These are phyloP conservation scores for Dorcoceras hygrometricum DNA, from an alignment of 257 asterid genomes.

Conservation along the genomic window DNA sequence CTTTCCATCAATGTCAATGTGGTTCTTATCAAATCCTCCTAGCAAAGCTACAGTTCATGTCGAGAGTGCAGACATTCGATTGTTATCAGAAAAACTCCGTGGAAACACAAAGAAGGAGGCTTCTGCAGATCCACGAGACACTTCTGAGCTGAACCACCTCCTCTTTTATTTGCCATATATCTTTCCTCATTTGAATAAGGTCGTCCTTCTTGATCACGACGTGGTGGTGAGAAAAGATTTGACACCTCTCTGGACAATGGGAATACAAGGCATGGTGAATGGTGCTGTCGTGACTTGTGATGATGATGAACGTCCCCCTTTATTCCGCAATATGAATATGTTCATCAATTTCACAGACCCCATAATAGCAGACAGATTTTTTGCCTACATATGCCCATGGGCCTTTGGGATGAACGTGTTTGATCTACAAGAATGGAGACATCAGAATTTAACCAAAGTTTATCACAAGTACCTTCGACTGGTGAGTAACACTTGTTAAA, in stretches of 20 bases:
- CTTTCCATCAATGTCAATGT: conserved; percentile 83
- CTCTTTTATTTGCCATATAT: conserved; percentile 90
- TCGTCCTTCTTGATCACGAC: conserved; percentile 91
- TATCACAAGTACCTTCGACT: conserved; percentile 64
- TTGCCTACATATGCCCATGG: conserved; percentile 77
- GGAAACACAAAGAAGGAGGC: conserved; percentile 50
- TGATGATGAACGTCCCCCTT: conserved; percentile 61
- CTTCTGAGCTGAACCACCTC: conserved; percentile 76
- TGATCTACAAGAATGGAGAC: conserved; percentile 83
- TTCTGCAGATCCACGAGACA: conserved; percentile 63
- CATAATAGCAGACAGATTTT: conserved; percentile 42
- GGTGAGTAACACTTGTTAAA: conserved; percentile 41
- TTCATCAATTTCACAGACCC: conserved; percentile 75
- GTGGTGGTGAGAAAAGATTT: conserved; percentile 87
- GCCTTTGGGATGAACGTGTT: conserved; percentile 94
- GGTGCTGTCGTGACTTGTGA: conserved; percentile 83
- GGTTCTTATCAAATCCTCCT: conserved; percentile 87
- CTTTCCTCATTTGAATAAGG: conserved; percentile 65
- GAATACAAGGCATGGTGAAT: conserved; percentile 77
- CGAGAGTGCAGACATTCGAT: conserved; percentile 59
- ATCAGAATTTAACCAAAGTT: conserved; percentile 46
- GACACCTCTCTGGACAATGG: conserved; percentile 63
- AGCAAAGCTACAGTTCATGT: conserved; percentile 68
- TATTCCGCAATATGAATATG: conserved; percentile 73
- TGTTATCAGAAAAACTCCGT: conserved; percentile 48